phyloP scores from a whole-genome alignment of 2,329 filamentous ascomycete genomes.

The Xylariaceae sp. region DNA sequence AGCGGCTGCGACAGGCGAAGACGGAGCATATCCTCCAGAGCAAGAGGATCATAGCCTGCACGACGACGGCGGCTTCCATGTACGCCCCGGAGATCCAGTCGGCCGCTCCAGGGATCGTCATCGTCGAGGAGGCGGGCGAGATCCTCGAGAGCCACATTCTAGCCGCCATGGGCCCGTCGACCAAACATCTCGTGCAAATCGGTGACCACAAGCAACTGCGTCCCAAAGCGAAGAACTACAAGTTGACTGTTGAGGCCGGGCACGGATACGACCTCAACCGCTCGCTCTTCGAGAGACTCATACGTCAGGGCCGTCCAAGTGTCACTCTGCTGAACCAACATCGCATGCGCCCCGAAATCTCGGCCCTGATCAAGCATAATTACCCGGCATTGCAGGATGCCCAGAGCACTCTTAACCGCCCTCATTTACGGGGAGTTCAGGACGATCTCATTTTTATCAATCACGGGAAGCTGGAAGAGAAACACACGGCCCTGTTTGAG shows the following conservation, averaged over 20 bases:
- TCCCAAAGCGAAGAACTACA: constrained; percentile 59
- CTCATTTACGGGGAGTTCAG: constrained; percentile 49
- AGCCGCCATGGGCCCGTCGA: constrained; percentile 45
- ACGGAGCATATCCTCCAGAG: constrained; percentile 40
- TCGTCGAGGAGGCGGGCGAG: constrained; percentile 70
- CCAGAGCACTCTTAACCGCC: constrained; percentile 39
- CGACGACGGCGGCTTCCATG: constrained; percentile 64
- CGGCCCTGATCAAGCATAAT: constrained; percentile 50
- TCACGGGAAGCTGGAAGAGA: constrained; percentile 50
- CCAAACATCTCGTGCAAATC: constrained; percentile 57
- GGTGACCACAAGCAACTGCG: constrained; percentile 70
- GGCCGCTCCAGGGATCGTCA: constrained; percentile 51
- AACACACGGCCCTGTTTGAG: neutral
- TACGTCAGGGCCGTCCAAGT: constrained; percentile 49
- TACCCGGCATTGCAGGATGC: constrained; percentile 59
- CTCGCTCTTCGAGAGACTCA: constrained; percentile 64
- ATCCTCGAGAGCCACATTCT: constrained; percentile 64
- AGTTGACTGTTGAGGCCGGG: constrained; percentile 56
- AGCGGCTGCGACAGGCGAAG: constrained; percentile 39
- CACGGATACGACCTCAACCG: constrained; percentile 61
- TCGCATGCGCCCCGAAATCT: constrained; percentile 64
- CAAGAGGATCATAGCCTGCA: constrained; percentile 62
- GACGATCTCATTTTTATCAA: constrained; percentile 61
- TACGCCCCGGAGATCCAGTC: constrained; percentile 49
- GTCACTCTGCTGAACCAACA: constrained; percentile 56